Evolutionary conservation across 2,329 filamentous ascomycete genomes (phyloP).

Genomic region (Arthrobotrys musiformis): DNA sequence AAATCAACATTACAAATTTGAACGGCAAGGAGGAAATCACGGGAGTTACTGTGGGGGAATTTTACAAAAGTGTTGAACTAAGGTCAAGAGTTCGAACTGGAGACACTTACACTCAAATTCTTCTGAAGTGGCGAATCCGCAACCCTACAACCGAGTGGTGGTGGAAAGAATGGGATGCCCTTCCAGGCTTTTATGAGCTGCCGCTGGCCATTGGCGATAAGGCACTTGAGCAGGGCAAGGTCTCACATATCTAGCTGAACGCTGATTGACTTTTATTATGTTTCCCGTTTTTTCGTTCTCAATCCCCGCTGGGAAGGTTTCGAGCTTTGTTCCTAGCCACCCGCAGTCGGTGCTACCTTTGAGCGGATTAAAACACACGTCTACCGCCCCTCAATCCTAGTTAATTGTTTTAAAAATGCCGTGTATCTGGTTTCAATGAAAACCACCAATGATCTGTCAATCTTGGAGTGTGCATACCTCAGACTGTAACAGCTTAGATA

Average conservation of each 20-base stretch:
- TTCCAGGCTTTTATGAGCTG: not conserved
- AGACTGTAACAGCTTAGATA: not conserved
- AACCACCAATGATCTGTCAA: too few species aligned
- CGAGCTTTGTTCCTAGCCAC: too few species aligned
- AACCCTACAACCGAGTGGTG: not conserved
- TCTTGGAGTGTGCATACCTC: too few species aligned
- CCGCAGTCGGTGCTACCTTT: not conserved
- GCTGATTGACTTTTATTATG: not conserved
- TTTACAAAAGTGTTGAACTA: not conserved
- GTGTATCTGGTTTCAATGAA: too few species aligned
- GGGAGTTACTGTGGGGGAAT: not conserved
- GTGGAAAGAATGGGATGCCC: constrained; percentile 13
- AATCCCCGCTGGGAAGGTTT: not conserved
- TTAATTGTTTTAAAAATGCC: too few species aligned
- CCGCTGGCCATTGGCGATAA: not conserved
- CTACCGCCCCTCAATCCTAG: too few species aligned
- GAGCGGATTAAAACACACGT: too few species aligned
- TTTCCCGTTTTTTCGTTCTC: not conserved
- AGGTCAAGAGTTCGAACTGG: not conserved
- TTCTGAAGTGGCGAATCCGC: constrained; percentile 3
- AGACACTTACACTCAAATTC: not conserved
- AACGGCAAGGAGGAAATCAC: not conserved
- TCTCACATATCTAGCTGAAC: not conserved
- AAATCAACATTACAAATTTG: not conserved
- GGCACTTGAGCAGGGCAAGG: not conserved